Evolutionary conservation across 257 asterid species (phyloP).

Genomic region (Lantana camara): DNA sequence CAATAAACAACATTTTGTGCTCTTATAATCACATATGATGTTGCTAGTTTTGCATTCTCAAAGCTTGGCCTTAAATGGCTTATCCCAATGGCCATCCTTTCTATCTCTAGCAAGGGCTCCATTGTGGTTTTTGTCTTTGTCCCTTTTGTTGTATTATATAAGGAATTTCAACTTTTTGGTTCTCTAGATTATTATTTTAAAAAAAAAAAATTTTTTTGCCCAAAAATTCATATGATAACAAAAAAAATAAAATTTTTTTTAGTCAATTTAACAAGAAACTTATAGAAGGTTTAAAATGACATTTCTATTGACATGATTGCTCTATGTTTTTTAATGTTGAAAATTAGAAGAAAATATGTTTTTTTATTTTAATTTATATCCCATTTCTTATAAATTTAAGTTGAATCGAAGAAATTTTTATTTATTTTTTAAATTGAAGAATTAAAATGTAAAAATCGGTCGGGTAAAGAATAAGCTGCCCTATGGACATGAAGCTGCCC

Average conservation of each 20-base stretch:
- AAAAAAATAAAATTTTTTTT: too few species aligned
- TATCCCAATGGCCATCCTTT: constrained; percentile 33
- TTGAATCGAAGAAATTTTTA: too few species aligned
- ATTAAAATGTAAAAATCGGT: too few species aligned
- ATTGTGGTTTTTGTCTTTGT: neutral
- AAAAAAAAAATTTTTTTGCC: too few species aligned
- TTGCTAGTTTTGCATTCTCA: neutral
- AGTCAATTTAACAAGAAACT: too few species aligned
- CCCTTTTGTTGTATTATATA: neutral
- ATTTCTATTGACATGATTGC: neutral
- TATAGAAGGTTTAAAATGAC: neutral
- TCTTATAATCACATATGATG: neutral
- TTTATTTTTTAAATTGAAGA: too few species aligned
- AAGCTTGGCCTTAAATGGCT: constrained; percentile 44
- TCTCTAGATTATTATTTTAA: neutral
- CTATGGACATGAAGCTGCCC: constrained; percentile 19
- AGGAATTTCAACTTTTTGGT: neutral
- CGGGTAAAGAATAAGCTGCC: too few species aligned
- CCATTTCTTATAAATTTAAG: too few species aligned
- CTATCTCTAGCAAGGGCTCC: neutral
- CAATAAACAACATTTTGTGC: constrained; percentile 18
- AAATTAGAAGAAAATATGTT: too few species aligned
- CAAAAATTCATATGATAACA: neutral
- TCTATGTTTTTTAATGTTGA: too few species aligned
- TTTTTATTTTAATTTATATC: too few species aligned